Evolutionary conservation across 441 rosid genomes (phyloP).

Genomic region (Melastoma candidum): DNA sequence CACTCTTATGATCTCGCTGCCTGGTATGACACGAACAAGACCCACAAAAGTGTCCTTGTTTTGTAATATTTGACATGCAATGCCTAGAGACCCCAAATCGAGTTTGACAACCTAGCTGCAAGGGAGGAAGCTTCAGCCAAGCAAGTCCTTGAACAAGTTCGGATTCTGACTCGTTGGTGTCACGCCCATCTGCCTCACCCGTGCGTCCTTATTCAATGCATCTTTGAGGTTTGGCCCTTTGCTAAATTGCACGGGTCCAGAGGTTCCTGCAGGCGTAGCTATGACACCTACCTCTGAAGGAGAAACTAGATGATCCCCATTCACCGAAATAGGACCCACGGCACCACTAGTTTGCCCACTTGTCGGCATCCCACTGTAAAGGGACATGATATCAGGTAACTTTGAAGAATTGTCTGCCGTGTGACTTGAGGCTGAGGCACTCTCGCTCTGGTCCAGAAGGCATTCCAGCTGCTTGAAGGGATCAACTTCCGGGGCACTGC

Average conservation of each 20-base stretch:
- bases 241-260: constrained; percentile 18
- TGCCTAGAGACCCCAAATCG: neutral
- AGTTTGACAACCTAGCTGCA: neutral
- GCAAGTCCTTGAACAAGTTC: constrained; percentile 76
- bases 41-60: too few species aligned
- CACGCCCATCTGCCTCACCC: constrained; percentile 94
- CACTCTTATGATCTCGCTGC: too few species aligned
- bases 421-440: constrained; percentile 20
- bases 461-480: constrained; percentile 89
- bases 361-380: constrained; percentile 34
- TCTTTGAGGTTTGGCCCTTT: constrained; percentile 73
- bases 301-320: constrained; percentile 26
- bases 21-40: too few species aligned
- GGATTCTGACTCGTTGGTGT: constrained; percentile 84
- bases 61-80: neutral
- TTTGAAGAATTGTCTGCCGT: constrained; percentile 18
- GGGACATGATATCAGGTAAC: constrained; percentile 41
- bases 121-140: constrained; percentile 31
- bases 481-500: constrained; percentile 34
- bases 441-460: constrained; percentile 51
- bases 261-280: constrained; percentile 20
- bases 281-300: constrained; percentile 20
- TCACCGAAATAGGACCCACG: constrained; percentile 13
- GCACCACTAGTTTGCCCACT: constrained; percentile 19
- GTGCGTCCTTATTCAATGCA: constrained; percentile 85